These are phyloP conservation scores for Lipomyces spencermartinsiae DNA, from an alignment of 805 yeast genomes.

Conservation along the genomic window DNA sequence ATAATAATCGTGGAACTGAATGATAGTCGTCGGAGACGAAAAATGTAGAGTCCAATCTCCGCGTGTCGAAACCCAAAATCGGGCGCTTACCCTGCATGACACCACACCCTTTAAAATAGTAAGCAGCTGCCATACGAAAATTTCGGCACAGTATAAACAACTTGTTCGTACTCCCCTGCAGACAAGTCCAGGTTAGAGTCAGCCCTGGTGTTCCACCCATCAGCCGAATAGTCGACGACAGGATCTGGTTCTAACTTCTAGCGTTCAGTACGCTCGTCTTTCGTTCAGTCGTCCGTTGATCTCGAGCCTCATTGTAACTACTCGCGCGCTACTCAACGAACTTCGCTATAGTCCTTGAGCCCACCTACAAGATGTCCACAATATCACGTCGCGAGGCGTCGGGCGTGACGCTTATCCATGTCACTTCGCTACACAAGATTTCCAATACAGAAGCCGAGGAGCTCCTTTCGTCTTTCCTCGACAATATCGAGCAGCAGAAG, in stretches of 20 bases:
- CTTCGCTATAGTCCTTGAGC: neutral
- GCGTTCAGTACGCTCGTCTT: neutral
- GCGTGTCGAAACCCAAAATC: neutral
- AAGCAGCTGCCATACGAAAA: neutral
- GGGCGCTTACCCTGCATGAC: neutral
- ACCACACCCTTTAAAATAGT: neutral
- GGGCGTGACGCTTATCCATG: conserved; percentile 40
- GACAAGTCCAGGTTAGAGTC: neutral
- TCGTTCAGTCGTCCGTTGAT: neutral
- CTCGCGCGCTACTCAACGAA: neutral
- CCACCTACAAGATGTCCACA: conserved; percentile 12
- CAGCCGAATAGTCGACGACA: neutral
- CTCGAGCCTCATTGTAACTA: neutral
- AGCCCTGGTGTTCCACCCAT: neutral
- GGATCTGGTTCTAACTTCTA: neutral
- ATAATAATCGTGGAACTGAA: neutral
- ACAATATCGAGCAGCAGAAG: conserved; percentile 44
- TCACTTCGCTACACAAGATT: conserved; percentile 30
- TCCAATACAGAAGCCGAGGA: conserved; percentile 41
- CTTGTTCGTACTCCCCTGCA: neutral
- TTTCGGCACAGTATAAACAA: neutral
- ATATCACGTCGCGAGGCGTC: conserved; percentile 21
- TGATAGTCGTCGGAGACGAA: conserved; percentile 14
- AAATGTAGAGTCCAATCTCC: conserved; percentile 16
- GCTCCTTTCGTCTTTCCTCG: conserved; percentile 42